These are phyloP conservation scores for Raffaelea ambrosiae DNA, from an alignment of 2,329 filamentous ascomycete species.

Conservation along the genomic window DNA sequence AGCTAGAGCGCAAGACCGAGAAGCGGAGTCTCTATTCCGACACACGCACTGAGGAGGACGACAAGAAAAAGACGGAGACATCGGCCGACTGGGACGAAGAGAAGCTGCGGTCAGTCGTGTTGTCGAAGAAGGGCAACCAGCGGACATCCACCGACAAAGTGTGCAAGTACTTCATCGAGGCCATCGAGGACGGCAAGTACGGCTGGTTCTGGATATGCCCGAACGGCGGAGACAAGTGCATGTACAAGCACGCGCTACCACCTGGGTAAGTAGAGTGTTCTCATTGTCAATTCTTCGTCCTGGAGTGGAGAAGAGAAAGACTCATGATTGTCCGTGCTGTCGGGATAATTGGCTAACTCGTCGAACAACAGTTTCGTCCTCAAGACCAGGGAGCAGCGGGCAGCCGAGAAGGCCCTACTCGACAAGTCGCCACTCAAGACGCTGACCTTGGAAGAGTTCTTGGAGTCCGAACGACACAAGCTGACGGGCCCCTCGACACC, in stretches of 20 bases:
- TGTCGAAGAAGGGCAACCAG: slow-evolving; percentile 97
- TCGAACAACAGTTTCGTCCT: slow-evolving; percentile 81
- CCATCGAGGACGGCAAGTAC: slow-evolving; percentile 97
- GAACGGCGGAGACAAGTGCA: slow-evolving; percentile 95
- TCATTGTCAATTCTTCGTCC: too few species aligned
- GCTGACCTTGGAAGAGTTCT: slow-evolving; percentile 91
- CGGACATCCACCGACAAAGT: slow-evolving; percentile 95
- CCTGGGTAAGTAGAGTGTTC: slow-evolving; percentile 71
- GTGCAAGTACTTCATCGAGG: slow-evolving; percentile 96
- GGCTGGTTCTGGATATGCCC: slow-evolving; percentile 99
- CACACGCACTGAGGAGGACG: slow-evolving; percentile 61
- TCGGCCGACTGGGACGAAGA: slow-evolving; percentile 98
- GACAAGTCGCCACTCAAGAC: slow-evolving; percentile 95
- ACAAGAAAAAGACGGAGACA: slow-evolving; percentile 80
- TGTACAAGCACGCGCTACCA: slow-evolving; percentile 93
- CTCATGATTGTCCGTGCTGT: too few species aligned
- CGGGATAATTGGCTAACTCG: too few species aligned
- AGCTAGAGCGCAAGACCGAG: slow-evolving; percentile 81
- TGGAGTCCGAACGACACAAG: slow-evolving; percentile 94
- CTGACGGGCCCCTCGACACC: slow-evolving; percentile 85
- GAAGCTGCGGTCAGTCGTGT: slow-evolving; percentile 79
- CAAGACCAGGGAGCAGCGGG: slow-evolving; percentile 95
- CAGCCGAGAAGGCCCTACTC: slow-evolving; percentile 88
- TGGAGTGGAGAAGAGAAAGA: too few species aligned
- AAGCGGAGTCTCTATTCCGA: slow-evolving; percentile 92